Percentiles rank a stretch among this genome's conserved stretches.
phyloP scores from a whole-genome alignment of 1,284 basidiomycete species.

The Marasmius fiardii region DNA sequence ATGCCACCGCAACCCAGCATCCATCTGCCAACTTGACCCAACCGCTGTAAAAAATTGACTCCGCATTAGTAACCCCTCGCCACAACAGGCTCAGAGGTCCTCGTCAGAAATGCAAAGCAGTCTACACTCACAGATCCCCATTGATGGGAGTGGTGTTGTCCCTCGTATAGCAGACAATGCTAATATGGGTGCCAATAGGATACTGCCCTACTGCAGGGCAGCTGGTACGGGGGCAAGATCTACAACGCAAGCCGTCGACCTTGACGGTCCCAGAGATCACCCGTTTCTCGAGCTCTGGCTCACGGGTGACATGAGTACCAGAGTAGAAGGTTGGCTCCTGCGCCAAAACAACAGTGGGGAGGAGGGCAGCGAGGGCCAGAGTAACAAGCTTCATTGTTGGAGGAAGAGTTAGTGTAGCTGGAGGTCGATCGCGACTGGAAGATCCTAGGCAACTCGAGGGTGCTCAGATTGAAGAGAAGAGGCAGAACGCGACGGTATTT shows the following conservation, averaged over 20 bases:
- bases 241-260: background rate
- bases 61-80: background rate
- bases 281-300: background rate
- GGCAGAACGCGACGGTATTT: no score
- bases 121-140: background rate
- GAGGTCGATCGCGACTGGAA: no score
- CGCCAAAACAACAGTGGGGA: background rate
- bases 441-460: no score
- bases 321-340: background rate
- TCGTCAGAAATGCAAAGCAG: background rate
- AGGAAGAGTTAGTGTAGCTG: no score
- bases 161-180: background rate
- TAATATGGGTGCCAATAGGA: background rate
- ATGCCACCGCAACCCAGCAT: background rate
- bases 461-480: no score
- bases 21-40: background rate
- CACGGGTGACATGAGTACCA: background rate
- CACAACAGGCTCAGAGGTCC: background rate
- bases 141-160: background rate
- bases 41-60: background rate
- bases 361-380: background rate
- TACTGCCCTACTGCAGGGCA: background rate
- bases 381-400: background rate
- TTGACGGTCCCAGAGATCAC: background rate
- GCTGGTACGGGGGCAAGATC: background rate